phyloP scores from a whole-genome alignment of 495 filamentous ascomycete species.

The Aspergillus haitiensis region DNA sequence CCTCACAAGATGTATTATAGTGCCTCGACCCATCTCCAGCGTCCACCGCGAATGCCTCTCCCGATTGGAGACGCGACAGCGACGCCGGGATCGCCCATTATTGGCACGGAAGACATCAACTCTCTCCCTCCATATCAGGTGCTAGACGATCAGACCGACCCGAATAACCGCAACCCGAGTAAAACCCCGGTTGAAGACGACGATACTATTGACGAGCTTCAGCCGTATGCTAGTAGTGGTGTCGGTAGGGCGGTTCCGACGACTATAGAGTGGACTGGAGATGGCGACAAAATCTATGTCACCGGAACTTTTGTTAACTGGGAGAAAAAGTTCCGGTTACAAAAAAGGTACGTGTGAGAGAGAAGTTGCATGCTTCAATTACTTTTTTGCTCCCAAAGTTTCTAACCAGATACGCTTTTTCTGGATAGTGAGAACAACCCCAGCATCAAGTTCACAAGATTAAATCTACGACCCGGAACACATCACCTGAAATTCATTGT shows the following conservation, averaged over 20 bases:
- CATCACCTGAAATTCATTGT: conserved; percentile 97
- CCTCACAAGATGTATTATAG: conserved; percentile 52
- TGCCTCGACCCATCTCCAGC: conserved; percentile 57
- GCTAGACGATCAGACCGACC: conserved; percentile 45
- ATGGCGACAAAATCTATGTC: conserved; percentile 85
- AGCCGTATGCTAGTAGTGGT: conserved; percentile 55
- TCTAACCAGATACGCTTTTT: conserved; percentile 9
- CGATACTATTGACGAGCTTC: conserved; percentile 72
- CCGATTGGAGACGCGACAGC: conserved; percentile 87
- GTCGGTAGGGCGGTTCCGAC: conserved; percentile 66
- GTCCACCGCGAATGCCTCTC: conserved; percentile 83
- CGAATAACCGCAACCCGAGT: conserved; percentile 63
- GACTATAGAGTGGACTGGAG: conserved; percentile 74
- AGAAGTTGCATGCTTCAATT: not conserved
- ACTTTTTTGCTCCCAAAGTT: not conserved
- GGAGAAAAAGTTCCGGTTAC: conserved; percentile 85
- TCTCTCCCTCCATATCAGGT: conserved; percentile 52
- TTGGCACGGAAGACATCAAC: conserved; percentile 56
- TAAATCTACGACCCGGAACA: conserved; percentile 85
- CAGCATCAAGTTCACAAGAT: conserved; percentile 66
- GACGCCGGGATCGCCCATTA: conserved; percentile 82
- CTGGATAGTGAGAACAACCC: conserved; percentile 37
- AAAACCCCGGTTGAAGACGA: conserved; percentile 75
- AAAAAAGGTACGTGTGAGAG: conserved; percentile 62
- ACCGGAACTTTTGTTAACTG: conserved; percentile 96